A percentile compares a stretch with the other conserved stretches of the same genome.
Conservation (phyloP, 768 basidiomycete species). For the Auriscalpium microsporum region DNA sequence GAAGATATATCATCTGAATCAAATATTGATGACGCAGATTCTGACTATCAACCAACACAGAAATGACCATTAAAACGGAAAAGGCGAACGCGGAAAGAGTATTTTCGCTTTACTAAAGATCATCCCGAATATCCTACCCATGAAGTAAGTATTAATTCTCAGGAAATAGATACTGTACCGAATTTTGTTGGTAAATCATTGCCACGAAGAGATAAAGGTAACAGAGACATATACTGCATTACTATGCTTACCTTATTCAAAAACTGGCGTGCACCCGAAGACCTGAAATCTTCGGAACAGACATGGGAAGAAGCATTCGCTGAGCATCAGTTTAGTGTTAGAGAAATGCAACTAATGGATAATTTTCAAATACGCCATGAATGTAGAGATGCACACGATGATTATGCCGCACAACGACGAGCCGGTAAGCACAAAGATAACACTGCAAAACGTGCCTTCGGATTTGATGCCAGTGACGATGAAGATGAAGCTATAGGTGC, state of each 20-base stretch:
- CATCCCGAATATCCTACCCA: conserved; percentile 23
- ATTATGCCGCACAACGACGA: conserved; percentile 19
- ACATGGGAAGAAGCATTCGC: conserved; percentile 21
- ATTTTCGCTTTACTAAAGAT: conserved; percentile 5
- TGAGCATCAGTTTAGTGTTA: conserved; percentile 10
- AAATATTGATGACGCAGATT: background rate
- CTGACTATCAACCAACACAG: background rate
- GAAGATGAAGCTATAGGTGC: background rate
- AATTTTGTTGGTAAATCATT: conserved; percentile 24
- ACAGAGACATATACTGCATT: conserved; percentile 11
- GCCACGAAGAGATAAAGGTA: conserved; percentile 20
- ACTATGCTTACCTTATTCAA: conserved; percentile 14
- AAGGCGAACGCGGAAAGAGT: background rate
- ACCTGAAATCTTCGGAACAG: conserved; percentile 3
- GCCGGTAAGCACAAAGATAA: background rate
- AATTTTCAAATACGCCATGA: conserved; percentile 29
- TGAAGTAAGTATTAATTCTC: conserved; percentile 3
- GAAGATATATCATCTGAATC: background rate
- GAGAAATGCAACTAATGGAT: conserved; percentile 17
- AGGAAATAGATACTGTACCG: conserved; percentile 9
- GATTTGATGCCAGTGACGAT: background rate
- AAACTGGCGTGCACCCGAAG: conserved; percentile 1
- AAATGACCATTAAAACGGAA: background rate
- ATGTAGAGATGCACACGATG: conserved; percentile 29
- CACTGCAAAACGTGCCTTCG: background rate